A percentile compares a stretch with the other conserved stretches of the same genome.
Conservation (phyloP, 108 stramenopile species). For the Nannochloropsis oceanica region DNA sequence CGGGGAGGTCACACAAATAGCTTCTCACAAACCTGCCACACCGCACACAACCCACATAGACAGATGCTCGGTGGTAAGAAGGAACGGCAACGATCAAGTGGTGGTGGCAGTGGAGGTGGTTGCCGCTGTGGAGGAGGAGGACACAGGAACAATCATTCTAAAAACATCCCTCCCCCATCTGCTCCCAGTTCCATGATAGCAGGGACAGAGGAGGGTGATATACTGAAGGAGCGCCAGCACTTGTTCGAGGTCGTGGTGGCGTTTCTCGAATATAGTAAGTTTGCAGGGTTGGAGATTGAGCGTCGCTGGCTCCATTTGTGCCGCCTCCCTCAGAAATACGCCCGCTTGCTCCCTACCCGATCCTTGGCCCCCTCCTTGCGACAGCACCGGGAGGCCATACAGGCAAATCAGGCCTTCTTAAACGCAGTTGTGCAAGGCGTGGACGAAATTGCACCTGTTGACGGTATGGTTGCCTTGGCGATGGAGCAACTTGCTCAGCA, state of each 20-base stretch:
- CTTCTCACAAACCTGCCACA: too few species aligned
- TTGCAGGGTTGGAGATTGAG: background rate
- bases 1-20: too few species aligned
- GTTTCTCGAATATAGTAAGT: background rate
- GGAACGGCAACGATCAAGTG: too few species aligned
- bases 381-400: background rate
- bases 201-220: background rate
- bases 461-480: background rate
- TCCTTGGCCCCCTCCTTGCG: background rate
- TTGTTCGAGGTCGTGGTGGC: background rate
- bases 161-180: too few species aligned
- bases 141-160: too few species aligned
- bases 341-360: background rate
- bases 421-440: background rate
- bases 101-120: too few species aligned
- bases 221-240: background rate
- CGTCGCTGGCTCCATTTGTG: background rate
- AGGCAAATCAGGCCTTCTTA: background rate
- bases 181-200: too few species aligned
- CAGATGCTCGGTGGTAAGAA: too few species aligned
- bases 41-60: too few species aligned
- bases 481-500: background rate
- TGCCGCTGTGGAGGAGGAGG: too few species aligned
- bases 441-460: background rate
- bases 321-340: background rate